A percentile compares a stretch with the other conserved stretches of the same genome.
These are phyloP conservation scores for Codiaeum variegatum DNA, from an alignment of 441 rosid species.

Conservation along the genomic window DNA sequence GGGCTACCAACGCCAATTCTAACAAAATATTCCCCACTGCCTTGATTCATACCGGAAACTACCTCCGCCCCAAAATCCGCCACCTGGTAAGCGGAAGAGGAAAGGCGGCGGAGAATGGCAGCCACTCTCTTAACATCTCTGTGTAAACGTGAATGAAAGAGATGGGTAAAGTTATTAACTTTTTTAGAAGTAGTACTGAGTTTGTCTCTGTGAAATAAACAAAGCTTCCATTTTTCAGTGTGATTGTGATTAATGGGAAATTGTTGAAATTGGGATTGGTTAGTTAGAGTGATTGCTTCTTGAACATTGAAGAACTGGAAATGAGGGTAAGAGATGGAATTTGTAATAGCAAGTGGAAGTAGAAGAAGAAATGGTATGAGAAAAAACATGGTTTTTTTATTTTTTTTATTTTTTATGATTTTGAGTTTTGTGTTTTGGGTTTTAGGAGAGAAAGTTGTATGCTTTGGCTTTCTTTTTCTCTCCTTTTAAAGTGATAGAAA, in stretches of 20 bases:
- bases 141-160: conserved; percentile 61
- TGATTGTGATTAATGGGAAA: conserved; percentile 8
- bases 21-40: conserved; percentile 90
- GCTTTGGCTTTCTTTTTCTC: not conserved
- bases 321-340: conserved; percentile 38
- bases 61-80: conserved; percentile 60
- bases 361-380: conserved; percentile 14
- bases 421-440: conserved; percentile 20
- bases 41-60: conserved; percentile 87
- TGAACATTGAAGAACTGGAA: conserved; percentile 56
- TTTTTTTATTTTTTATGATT: not conserved
- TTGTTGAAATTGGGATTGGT: conserved; percentile 28
- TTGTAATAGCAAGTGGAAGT: conserved; percentile 7
- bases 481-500: too few relatives aligned
- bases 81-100: conserved; percentile 22
- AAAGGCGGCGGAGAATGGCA: conserved; percentile 47
- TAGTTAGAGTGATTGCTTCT: conserved; percentile 28
- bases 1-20: conserved; percentile 94
- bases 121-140: conserved; percentile 60
- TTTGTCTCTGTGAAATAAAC: conserved; percentile 65
- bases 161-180: conserved; percentile 30
- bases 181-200: conserved; percentile 18
- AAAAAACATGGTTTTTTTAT: conserved; percentile 18
- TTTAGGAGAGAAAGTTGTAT: not conserved
- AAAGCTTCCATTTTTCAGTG: conserved; percentile 32